Evolutionary conservation across 306 rosid species (phyloP).

Genomic region (Bauhinia variegata): DNA sequence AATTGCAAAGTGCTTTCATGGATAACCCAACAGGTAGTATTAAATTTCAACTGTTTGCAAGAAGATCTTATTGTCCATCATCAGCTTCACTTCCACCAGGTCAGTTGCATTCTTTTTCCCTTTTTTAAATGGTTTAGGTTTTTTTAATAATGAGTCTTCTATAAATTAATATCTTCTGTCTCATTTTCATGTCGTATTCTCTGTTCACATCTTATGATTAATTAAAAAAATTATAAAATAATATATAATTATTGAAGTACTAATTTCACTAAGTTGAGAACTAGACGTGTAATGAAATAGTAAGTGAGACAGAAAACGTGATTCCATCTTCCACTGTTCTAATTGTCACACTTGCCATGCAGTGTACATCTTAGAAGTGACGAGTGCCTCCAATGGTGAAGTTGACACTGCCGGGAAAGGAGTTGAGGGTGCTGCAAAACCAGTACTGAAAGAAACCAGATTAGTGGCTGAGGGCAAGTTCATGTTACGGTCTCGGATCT

Average conservation of each 20-base stretch:
- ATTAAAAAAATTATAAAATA: too few species aligned
- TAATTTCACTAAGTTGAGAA: too few species aligned
- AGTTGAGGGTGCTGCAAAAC: conserved; percentile 26
- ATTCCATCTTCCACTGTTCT: too few species aligned
- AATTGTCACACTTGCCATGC: too few species aligned
- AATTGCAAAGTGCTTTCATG: conserved; percentile 10
- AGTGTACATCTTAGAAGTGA: conserved; percentile 35
- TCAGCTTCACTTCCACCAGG: conserved; percentile 29
- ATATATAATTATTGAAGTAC: too few species aligned
- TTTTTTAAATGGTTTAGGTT: too few species aligned
- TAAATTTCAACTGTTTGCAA: conserved; percentile 34
- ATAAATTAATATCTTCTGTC: too few species aligned
- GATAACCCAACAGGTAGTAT: conserved; percentile 7
- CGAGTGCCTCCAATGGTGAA: conserved; percentile 7
- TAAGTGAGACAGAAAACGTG: too few species aligned
- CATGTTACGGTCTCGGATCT: conserved; percentile 22
- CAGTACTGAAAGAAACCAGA: conserved; percentile 30
- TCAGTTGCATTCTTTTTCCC: neutral
- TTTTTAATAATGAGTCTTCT: too few species aligned
- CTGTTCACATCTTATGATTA: too few species aligned
- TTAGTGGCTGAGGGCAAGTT: conserved; percentile 33
- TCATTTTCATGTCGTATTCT: too few species aligned
- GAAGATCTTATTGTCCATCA: conserved; percentile 11
- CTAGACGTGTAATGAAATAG: too few species aligned
- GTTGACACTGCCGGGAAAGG: conserved; percentile 19